phyloP scores from a whole-genome alignment of 495 filamentous ascomycete species.

The Penicillium riverlandense region DNA sequence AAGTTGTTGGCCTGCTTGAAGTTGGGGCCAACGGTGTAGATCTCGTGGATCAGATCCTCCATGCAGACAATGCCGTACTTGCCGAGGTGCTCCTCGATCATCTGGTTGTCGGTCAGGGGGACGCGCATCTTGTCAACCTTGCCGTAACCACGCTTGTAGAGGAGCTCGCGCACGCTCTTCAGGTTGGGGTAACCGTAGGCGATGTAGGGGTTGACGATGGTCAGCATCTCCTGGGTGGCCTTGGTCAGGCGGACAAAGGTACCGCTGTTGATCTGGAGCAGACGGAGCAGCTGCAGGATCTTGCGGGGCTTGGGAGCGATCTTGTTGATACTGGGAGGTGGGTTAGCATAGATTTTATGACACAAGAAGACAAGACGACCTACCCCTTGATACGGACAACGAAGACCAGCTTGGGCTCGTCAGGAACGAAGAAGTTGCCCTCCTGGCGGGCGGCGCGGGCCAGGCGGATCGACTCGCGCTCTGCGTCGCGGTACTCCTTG shows the following conservation, averaged over 20 bases:
- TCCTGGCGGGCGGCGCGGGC: constrained; percentile 80
- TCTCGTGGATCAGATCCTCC: constrained; percentile 99
- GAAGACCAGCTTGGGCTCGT: constrained; percentile 95
- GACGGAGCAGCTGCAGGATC: constrained; percentile 97
- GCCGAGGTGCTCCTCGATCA: constrained; percentile 94
- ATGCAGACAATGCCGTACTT: constrained; percentile 99
- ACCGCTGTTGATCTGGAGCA: constrained; percentile 99
- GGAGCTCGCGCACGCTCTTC: constrained; percentile 95
- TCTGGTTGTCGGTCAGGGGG: constrained; percentile 91
- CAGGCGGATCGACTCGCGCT: constrained; percentile 97
- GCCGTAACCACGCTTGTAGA: constrained; percentile 99
- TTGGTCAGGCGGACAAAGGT: constrained; percentile 97
- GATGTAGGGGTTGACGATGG: constrained; percentile 95
- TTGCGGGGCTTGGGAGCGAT: constrained; percentile 99
- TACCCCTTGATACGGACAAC: constrained; percentile 98
- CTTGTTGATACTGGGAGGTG: constrained; percentile 87
- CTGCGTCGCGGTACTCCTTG: constrained; percentile 95
- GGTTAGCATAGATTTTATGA: constrained; percentile 14
- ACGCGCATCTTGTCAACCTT: constrained; percentile 96
- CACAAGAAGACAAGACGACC: constrained; percentile 8
- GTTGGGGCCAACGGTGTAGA: constrained; percentile 96
- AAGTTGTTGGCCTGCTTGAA: constrained; percentile 99
- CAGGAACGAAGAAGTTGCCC: constrained; percentile 87
- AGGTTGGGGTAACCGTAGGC: constrained; percentile 99
- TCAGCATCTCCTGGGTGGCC: constrained; percentile 96